Conservation (phyloP, 371 early-diverging fungal species). For the Mortierella sp. region DNA sequence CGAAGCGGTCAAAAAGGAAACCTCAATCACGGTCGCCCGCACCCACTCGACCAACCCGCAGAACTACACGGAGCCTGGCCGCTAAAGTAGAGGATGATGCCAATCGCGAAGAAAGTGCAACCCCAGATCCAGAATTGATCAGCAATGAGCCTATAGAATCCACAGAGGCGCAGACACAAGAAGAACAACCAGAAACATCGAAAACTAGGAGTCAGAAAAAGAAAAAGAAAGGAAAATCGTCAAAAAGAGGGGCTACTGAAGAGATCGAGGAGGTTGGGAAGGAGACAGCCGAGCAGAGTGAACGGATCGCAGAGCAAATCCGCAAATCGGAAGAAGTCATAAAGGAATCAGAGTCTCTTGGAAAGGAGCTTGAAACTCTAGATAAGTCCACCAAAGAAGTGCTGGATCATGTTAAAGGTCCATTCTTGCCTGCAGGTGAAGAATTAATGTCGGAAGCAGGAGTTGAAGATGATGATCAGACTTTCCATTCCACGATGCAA, state of each 20-base stretch:
- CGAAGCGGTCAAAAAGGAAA: constrained; percentile 13
- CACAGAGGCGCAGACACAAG: background rate
- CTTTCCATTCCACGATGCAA: constrained; percentile 32
- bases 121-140: background rate
- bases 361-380: constrained; percentile 8
- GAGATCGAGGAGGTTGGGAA: constrained; percentile 14
- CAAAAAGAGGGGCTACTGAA: constrained; percentile 12
- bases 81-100: constrained; percentile 20
- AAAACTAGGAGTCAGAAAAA: constrained; percentile 14
- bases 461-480: constrained; percentile 29
- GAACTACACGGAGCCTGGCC: constrained; percentile 29
- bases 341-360: constrained; percentile 20
- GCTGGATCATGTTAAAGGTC: background rate
- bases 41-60: constrained; percentile 28
- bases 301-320: constrained; percentile 32
- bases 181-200: background rate
- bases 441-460: background rate
- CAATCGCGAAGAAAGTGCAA: background rate
- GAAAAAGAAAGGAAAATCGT: constrained; percentile 30
- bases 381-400: background rate
- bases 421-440: constrained; percentile 7
- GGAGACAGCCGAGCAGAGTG: constrained; percentile 16
- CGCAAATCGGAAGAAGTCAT: constrained; percentile 26
- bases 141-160: background rate
- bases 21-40: constrained; percentile 19